A percentile compares a stretch with the other conserved stretches of the same genome.
These are phyloP conservation scores for Plasmodium relictum DNA, from an alignment of 169 alveolate species.

Conservation along the genomic window DNA sequence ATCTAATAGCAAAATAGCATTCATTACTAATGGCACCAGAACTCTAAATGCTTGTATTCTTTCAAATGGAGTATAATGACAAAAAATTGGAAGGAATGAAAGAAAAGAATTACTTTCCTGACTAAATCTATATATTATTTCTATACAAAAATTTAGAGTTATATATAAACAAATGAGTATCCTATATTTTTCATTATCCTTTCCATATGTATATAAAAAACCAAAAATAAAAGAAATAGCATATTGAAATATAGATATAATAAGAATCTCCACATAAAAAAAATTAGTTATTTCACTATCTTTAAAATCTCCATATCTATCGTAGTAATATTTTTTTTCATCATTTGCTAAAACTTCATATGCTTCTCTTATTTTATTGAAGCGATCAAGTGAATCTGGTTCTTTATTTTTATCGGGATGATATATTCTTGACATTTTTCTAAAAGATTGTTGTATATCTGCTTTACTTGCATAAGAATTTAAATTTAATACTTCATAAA, in stretches of 20 bases:
- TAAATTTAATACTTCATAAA: slow-evolving; percentile 51
- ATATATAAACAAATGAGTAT: slow-evolving; percentile 67
- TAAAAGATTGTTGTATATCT: slow-evolving; percentile 66
- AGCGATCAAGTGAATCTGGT: slow-evolving; percentile 88
- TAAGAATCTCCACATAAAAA: slow-evolving; percentile 66
- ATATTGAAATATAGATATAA: slow-evolving; percentile 76
- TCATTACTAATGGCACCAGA: slow-evolving; percentile 74
- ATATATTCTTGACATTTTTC: slow-evolving; percentile 84
- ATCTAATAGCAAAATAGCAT: slow-evolving; percentile 45
- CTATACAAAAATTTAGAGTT: slow-evolving; percentile 61
- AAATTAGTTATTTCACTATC: slow-evolving; percentile 59
- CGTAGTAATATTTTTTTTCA: slow-evolving; percentile 92
- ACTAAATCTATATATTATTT: slow-evolving; percentile 55
- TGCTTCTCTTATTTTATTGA: slow-evolving; percentile 93
- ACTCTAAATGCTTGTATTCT: slow-evolving; percentile 53
- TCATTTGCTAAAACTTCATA: slow-evolving; percentile 92
- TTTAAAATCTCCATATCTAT: slow-evolving; percentile 94
- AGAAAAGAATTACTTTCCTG: slow-evolving; percentile 48
- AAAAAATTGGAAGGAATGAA: slow-evolving; percentile 46
- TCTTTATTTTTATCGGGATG: slow-evolving; percentile 94
- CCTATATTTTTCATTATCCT: slow-evolving; percentile 71
- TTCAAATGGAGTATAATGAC: slow-evolving; percentile 72
- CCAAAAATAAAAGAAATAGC: slow-evolving; percentile 78
- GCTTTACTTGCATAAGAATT: slow-evolving; percentile 31
- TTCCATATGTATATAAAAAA: slow-evolving; percentile 76